Conservation (phyloP, 495 filamentous ascomycete species). For the Penicillium longicatenatum region DNA sequence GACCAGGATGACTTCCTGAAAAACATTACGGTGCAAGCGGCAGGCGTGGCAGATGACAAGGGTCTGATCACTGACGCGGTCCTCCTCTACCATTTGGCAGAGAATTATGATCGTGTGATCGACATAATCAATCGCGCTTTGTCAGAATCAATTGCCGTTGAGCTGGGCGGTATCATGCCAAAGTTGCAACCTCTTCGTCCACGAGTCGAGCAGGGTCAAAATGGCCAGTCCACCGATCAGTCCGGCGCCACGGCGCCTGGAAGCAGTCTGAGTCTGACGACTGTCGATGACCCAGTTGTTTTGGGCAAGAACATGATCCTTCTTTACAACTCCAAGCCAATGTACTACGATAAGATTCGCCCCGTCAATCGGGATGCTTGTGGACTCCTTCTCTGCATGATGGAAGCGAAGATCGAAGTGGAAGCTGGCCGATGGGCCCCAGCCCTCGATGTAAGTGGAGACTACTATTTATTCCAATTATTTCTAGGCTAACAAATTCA, state of each 20-base stretch:
- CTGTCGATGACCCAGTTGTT: constrained; percentile 81
- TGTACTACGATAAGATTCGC: constrained; percentile 71
- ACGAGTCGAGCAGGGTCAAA: constrained; percentile 31
- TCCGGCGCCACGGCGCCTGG: constrained; percentile 34
- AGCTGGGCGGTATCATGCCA: constrained; percentile 74
- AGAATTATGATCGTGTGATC: constrained; percentile 91
- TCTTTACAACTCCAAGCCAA: constrained; percentile 74
- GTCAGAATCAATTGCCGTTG: constrained; percentile 79
- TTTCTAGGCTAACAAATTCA: neutral
- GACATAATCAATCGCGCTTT: constrained; percentile 86
- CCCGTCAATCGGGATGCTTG: constrained; percentile 68
- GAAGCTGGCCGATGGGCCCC: constrained; percentile 71
- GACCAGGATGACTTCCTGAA: constrained; percentile 82
- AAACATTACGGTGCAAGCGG: constrained; percentile 85
- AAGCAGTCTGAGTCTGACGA: constrained; percentile 76
- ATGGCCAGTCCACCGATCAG: constrained; percentile 13
- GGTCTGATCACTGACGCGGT: constrained; percentile 91
- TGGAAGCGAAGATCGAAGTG: constrained; percentile 70
- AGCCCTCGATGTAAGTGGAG: constrained; percentile 75
- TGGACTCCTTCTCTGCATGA: constrained; percentile 73
- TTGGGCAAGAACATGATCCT: constrained; percentile 77
- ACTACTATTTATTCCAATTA: constrained; percentile 5
- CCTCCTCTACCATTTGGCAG: constrained; percentile 88
- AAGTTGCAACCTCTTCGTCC: constrained; percentile 79
- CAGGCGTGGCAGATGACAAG: constrained; percentile 88